Percentiles rank a stretch among this genome's conserved stretches.
These are phyloP conservation scores for Lactifluus hygrophoroides DNA, from an alignment of 768 basidiomycete genomes.

Conservation along the genomic window DNA sequence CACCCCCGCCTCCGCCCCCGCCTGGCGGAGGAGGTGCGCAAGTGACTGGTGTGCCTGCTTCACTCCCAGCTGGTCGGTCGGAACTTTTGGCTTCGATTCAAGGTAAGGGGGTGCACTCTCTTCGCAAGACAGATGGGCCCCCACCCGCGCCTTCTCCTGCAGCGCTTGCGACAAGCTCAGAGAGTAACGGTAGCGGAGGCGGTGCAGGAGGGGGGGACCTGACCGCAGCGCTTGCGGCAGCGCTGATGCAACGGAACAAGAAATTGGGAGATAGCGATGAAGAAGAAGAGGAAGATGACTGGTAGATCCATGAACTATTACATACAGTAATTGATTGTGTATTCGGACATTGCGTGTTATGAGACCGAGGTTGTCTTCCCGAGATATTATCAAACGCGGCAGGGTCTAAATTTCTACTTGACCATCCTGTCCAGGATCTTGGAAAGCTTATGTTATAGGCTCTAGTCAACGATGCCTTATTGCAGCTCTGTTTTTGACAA, in stretches of 20 bases:
- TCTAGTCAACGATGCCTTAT: too few species aligned
- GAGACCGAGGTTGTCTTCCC: too few species aligned
- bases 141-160: constrained; percentile 22
- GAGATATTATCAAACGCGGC: too few species aligned
- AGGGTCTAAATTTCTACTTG: too few species aligned
- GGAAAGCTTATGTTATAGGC: too few species aligned
- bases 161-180: constrained; percentile 28
- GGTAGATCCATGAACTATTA: too few species aligned
- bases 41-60: constrained; percentile 27
- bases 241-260: constrained; percentile 75
- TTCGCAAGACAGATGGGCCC: constrained; percentile 48
- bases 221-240: constrained; percentile 76
- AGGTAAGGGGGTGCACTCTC: constrained; percentile 63
- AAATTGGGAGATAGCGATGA: constrained; percentile 68
- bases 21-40: constrained; percentile 42
- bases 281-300: constrained; percentile 29
- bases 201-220: constrained; percentile 58
- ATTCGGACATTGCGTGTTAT: too few species aligned
- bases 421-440: too few species aligned
- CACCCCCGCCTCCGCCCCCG: constrained; percentile 37
- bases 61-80: constrained; percentile 50
- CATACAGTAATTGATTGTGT: too few species aligned
- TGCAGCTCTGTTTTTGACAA: too few species aligned
- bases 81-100: constrained; percentile 75
- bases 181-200: constrained; percentile 30